Evolutionary conservation across 441 rosid species (phyloP).

Genomic region (Dalechampia spathulata): DNA sequence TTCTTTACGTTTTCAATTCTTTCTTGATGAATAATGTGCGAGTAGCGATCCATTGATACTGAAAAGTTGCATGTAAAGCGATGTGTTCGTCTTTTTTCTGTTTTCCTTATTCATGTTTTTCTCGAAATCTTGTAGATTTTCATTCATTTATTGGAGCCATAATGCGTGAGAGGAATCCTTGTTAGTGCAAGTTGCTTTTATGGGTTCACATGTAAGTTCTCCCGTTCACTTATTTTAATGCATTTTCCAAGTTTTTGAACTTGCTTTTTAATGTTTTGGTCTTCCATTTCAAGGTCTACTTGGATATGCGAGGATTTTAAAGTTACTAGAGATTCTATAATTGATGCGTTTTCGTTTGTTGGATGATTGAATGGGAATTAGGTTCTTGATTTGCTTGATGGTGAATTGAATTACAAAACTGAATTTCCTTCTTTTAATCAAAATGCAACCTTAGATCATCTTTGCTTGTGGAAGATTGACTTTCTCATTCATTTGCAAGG

Average conservation of each 20-base stretch:
- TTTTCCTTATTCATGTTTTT: neutral
- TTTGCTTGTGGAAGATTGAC: neutral
- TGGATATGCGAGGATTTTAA: too few species aligned
- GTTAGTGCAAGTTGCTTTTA: conserved; percentile 17
- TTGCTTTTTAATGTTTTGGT: too few species aligned
- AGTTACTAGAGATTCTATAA: too few species aligned
- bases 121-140: conserved; percentile 14
- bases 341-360: too few species aligned
- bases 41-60: neutral
- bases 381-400: too few species aligned
- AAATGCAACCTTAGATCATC: neutral
- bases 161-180: conserved; percentile 13
- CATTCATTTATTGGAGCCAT: conserved; percentile 11
- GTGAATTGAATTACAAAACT: too few species aligned
- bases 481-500: neutral
- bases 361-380: too few species aligned
- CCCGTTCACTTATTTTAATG: neutral
- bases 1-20: neutral
- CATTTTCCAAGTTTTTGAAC: neutral
- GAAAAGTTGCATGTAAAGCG: neutral
- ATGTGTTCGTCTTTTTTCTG: neutral
- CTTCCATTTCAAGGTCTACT: too few species aligned
- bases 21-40: neutral
- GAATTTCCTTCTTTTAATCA: too few species aligned
- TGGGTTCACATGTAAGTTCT: conserved; percentile 29